phyloP scores from a whole-genome alignment of 306 rosid species.

The Quercus variabilis region DNA sequence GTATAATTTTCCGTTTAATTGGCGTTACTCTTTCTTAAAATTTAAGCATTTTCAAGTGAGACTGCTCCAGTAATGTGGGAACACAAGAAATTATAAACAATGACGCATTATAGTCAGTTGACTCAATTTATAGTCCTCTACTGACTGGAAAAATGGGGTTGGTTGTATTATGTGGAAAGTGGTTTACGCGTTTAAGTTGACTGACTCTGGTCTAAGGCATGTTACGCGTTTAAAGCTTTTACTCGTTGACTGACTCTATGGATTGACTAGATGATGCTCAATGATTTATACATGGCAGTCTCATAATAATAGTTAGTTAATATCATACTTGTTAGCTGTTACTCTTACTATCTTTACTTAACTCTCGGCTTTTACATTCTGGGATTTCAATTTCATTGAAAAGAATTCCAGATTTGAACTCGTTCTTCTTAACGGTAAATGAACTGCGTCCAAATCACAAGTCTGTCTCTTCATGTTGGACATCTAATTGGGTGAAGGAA shows the following conservation, averaged over 20 bases:
- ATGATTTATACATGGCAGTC: neutral
- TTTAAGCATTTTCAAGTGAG: too few species aligned
- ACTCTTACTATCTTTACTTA: neutral
- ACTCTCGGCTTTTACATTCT: neutral
- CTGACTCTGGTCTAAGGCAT: neutral
- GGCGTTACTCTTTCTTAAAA: too few species aligned
- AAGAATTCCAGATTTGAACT: neutral
- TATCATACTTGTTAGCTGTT: neutral
- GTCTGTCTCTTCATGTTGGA: neutral
- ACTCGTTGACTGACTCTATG: neutral
- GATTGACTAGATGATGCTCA: neutral
- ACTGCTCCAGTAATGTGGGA: too few species aligned
- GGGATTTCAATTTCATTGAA: neutral
- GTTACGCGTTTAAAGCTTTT: too few species aligned
- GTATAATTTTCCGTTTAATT: too few species aligned
- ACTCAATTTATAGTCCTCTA: too few species aligned
- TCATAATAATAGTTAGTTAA: neutral
- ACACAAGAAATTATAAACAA: too few species aligned
- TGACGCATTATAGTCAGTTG: too few species aligned
- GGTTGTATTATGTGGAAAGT: too few species aligned
- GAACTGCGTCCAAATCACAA: neutral
- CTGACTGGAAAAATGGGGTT: too few species aligned
- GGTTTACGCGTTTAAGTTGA: neutral
- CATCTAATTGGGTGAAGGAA: neutral
- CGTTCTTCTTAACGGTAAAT: neutral